A percentile compares a stretch with the other conserved stretches of the same genome.
Conservation (phyloP, 306 rosid genomes). For the Hippophae rhamnoides region DNA sequence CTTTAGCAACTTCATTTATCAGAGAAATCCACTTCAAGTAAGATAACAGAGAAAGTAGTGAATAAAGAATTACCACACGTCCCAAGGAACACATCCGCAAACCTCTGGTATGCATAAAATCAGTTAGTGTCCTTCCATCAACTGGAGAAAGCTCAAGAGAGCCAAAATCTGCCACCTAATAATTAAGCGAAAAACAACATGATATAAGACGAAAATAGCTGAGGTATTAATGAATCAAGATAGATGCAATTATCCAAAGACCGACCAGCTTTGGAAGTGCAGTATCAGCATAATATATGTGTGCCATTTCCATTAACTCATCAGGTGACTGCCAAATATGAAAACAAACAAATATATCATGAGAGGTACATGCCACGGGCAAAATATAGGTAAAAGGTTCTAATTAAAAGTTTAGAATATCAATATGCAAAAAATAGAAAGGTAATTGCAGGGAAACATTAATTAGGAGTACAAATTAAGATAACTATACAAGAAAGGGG, state of each 20-base stretch:
- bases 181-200: conserved; percentile 14
- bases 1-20: no score
- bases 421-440: conserved; percentile 10
- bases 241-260: conserved; percentile 13
- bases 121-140: conserved; percentile 96
- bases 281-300: conserved; percentile 68
- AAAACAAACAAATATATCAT: conserved; percentile 16
- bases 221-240: conserved; percentile 7
- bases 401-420: background rate
- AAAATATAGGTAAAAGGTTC: background rate
- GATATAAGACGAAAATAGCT: conserved; percentile 21
- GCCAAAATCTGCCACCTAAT: conserved; percentile 96
- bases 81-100: conserved; percentile 89
- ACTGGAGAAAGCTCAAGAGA: conserved; percentile 99
- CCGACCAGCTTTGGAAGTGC: conserved; percentile 98
- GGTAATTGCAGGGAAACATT: background rate
- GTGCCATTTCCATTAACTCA: conserved; percentile 92
- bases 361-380: conserved; percentile 8
- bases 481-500: conserved; percentile 1
- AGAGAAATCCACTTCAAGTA: background rate
- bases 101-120: conserved; percentile 98
- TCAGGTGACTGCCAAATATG: conserved; percentile 60
- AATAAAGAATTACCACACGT: conserved; percentile 52
- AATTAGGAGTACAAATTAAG: background rate
- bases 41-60: background rate